These are phyloP conservation scores for Lentithecium fluviatile DNA, from an alignment of 495 filamentous ascomycete species.

Conservation along the genomic window DNA sequence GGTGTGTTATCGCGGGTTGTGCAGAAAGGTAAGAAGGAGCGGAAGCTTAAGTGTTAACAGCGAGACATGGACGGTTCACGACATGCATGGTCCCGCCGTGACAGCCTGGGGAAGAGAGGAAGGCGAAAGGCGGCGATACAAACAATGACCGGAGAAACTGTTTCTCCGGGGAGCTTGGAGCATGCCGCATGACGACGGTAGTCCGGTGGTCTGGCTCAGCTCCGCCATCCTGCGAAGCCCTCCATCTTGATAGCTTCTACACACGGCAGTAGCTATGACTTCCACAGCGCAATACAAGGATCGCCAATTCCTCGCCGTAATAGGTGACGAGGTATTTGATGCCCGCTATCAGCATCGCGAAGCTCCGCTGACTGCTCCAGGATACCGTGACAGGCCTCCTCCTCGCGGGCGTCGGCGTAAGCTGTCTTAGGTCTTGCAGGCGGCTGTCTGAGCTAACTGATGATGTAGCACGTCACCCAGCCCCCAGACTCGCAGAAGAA, in stretches of 20 bases:
- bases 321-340: slow-evolving; percentile 81
- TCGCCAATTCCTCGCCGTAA: slow-evolving; percentile 93
- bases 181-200: slow-evolving; percentile 2
- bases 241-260: background rate
- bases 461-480: slow-evolving; percentile 68
- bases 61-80: slow-evolving; percentile 10
- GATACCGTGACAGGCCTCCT: slow-evolving; percentile 94
- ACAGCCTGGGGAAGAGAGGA: background rate
- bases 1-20: background rate
- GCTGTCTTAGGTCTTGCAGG: slow-evolving; percentile 35
- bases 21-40: background rate
- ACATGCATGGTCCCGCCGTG: slow-evolving; percentile 19
- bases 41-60: background rate
- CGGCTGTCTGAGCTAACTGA: slow-evolving; percentile 16
- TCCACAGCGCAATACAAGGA: slow-evolving; percentile 70
- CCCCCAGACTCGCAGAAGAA: slow-evolving; percentile 88
- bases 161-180: background rate
- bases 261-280: slow-evolving; percentile 40
- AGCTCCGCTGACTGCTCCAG: slow-evolving; percentile 41
- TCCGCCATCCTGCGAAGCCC: background rate
- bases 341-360: background rate
- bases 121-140: background rate
- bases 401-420: slow-evolving; percentile 90
- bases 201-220: slow-evolving; percentile 4
- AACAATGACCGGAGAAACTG: background rate